Percentiles rank a stretch among this genome's conserved stretches.
phyloP scores from a whole-genome alignment of 768 basidiomycete species.

The Coprinopsis cinerea region DNA sequence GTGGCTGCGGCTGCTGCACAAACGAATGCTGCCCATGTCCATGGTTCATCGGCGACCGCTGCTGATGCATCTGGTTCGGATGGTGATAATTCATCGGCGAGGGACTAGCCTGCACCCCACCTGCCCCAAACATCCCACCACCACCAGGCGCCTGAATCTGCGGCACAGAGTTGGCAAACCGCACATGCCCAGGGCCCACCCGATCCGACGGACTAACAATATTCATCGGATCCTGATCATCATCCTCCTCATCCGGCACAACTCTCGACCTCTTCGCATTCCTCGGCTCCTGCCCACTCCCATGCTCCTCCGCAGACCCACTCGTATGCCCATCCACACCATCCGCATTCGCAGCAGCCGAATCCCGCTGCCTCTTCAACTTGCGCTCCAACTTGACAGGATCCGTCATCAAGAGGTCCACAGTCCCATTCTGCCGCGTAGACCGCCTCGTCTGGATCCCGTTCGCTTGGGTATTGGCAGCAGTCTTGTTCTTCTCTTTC shows the following conservation, averaged over 20 bases:
- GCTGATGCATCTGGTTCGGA: background rate
- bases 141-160: background rate
- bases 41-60: background rate
- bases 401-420: conserved; percentile 61
- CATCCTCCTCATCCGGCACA: conserved; percentile 33
- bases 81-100: conserved; percentile 1
- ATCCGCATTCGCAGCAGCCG: conserved; percentile 31
- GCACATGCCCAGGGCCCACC: conserved; percentile 11
- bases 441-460: conserved; percentile 48
- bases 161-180: background rate
- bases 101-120: background rate
- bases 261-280: conserved; percentile 56
- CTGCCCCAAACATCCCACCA: background rate
- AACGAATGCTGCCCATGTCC: background rate
- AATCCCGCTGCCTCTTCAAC: conserved; percentile 65
- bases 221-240: conserved; percentile 47
- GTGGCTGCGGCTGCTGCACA: background rate
- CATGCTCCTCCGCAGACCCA: conserved; percentile 49
- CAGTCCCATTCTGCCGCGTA: conserved; percentile 65
- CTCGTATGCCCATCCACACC: conserved; percentile 43
- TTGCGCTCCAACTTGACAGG: conserved; percentile 68
- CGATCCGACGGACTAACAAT: conserved; percentile 28
- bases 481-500: conserved; percentile 33
- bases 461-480: conserved; percentile 29
- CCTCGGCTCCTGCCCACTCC: conserved; percentile 29